Percentiles rank a stretch among this genome's conserved stretches.
These are phyloP conservation scores for Hypoxylon sp. DNA, from an alignment of 2,329 filamentous ascomycete species.

Conservation along the genomic window DNA sequence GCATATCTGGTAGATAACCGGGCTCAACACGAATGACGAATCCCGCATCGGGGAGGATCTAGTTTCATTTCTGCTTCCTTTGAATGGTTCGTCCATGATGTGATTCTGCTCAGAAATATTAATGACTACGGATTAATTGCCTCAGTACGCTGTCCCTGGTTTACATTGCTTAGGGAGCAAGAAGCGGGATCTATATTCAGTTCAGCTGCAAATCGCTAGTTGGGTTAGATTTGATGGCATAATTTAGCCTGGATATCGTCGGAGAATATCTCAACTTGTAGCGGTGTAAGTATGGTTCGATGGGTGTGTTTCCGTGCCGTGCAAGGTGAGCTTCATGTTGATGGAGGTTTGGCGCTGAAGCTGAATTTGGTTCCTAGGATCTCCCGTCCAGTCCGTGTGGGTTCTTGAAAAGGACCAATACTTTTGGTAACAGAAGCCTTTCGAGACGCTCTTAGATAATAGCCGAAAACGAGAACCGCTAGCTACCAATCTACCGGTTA, in stretches of 20 bases:
- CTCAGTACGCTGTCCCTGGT: constrained; percentile 15
- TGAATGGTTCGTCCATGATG: constrained; percentile 31
- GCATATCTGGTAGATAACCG: constrained; percentile 24
- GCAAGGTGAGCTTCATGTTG: constrained; percentile 26
- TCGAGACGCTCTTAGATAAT: constrained; percentile 32
- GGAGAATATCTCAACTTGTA: constrained; percentile 12
- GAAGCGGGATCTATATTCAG: constrained; percentile 8
- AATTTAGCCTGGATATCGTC: constrained; percentile 2
- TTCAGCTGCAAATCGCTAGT: constrained; percentile 3
- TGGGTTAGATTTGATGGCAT: constrained; percentile 9
- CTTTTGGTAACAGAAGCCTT: constrained; percentile 23
- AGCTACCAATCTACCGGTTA: constrained; percentile 21
- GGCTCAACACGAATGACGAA: constrained; percentile 29
- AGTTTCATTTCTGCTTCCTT: constrained; percentile 37
- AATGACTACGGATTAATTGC: constrained; percentile 26
- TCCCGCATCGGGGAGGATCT: constrained; percentile 34
- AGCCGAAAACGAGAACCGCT: constrained; percentile 34
- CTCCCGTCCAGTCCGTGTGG: constrained; percentile 26
- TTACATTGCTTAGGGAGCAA: constrained; percentile 9
- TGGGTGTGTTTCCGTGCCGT: constrained; percentile 23
- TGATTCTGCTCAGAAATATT: constrained; percentile 30
- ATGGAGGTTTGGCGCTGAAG: constrained; percentile 23
- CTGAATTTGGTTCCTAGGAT: constrained; percentile 31
- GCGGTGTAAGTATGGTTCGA: constrained; percentile 28
- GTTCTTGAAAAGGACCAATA: constrained; percentile 12